Evolutionary conservation across 179 eudicot genomes (phyloP), one percentile per base, ranked within the genome.

Genomic region (Nepenthes alata): DNA sequence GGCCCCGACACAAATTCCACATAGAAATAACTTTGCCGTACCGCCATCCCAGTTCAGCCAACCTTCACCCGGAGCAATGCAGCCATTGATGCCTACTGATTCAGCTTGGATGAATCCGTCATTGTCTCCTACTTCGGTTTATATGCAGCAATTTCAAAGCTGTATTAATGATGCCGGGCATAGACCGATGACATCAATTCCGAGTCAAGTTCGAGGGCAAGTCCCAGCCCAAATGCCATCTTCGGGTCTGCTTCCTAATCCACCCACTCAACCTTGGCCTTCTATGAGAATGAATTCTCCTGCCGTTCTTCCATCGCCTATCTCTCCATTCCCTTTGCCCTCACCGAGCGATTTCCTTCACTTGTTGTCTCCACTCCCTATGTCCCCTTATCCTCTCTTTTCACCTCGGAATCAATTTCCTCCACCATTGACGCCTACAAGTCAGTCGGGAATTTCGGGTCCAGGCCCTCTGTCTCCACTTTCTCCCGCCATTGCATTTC

Each of bases 381-480:
- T 87, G 64, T 88, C 94, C 2, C 90, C 96, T 6, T 85, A 77
- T 74, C 91, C 97, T 45, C 69, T 85, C 38, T 88, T 82, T 65
- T 90, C 97, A 39, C 96, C 96, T 4, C 91, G 96, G 57, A 79
- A 74, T 70, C 89, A 80, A 56, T 83, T 78, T 76, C 91, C 93
- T 15, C 90, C 96, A 4, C 95, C 91, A 0, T 60, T 84, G 37
- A 71, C 83, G 38, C 78, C 83, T 38, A 62, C 80, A 66, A 80
- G 84, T 15, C 98, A 86, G 37, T 66, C 78, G 6, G 97, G 97
- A 61, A 71, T 84, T 64, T 80, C 81, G 56, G 96, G 96, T 58
- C 80, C 91, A 8, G 89, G 89, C 38, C 86, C 88, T 57, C 87
- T 74, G 60, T 84, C 86, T 60, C 90, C 88, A 6, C 77, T 77